A percentile compares a stretch with the other conserved stretches of the same genome.
Evolutionary conservation across 768 basidiomycete species (phyloP).

Genomic region (Leccinum truebloodii): DNA sequence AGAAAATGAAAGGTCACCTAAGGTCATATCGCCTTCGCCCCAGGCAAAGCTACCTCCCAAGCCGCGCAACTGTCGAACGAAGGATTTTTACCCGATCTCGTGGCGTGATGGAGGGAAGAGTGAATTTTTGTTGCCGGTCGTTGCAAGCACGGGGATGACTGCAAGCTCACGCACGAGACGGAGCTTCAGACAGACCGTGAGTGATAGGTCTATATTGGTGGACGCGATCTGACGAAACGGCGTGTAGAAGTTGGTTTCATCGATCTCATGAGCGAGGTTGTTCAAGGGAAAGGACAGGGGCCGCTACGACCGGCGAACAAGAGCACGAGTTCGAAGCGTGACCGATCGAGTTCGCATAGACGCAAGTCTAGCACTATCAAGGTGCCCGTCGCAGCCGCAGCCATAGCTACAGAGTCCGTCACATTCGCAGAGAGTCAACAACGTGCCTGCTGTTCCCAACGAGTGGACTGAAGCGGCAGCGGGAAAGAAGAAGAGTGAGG

Average conservation of each 20-base stretch:
- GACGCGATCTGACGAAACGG: neutral
- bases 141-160: conserved; percentile 30
- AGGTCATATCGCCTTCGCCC: neutral
- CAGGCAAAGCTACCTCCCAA: conserved; percentile 27
- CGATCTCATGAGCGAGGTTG: conserved; percentile 6
- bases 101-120: conserved; percentile 60
- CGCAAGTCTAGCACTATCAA: conserved; percentile 11
- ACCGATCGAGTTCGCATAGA: conserved; percentile 5
- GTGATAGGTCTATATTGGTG: conserved; percentile 3
- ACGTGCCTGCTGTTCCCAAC: neutral
- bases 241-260: conserved; percentile 20
- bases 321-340: conserved; percentile 9
- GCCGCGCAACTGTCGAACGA: conserved; percentile 37
- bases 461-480: neutral
- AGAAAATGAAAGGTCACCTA: neutral
- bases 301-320: conserved; percentile 1
- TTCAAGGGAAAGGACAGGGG: neutral
- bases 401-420: conserved; percentile 2
- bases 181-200: conserved; percentile 25
- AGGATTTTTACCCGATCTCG: conserved; percentile 60
- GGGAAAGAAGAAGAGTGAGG: neutral
- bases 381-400: neutral
- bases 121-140: conserved; percentile 25
- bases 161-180: conserved; percentile 32
- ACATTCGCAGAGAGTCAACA: neutral